A percentile compares a stretch with the other conserved stretches of the same genome.
Conservation (phyloP, 805 yeast species). For the Cephaloascus fragrans region DNA sequence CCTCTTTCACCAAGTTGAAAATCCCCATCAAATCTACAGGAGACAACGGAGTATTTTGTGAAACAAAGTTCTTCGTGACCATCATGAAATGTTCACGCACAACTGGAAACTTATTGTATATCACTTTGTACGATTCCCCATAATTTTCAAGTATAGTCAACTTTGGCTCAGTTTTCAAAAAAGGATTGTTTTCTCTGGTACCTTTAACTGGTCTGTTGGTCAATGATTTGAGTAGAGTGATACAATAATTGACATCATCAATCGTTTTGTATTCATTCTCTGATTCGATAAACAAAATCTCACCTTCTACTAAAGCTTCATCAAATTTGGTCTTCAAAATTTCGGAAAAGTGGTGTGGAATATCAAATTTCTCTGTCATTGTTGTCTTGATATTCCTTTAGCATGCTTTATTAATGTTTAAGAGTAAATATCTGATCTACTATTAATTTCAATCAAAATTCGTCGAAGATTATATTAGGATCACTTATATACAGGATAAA, state of each 20-base stretch:
- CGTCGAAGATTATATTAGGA: too few relatives aligned
- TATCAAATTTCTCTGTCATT: conserved; percentile 3
- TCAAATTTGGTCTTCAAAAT: conserved; percentile 30
- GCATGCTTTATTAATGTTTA: too few relatives aligned
- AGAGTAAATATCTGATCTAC: too few relatives aligned
- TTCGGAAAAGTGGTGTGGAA: conserved; percentile 29
- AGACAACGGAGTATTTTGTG: conserved; percentile 63
- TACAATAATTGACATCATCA: conserved; percentile 13
- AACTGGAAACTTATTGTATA: conserved; percentile 84
- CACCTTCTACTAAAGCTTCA: conserved; percentile 34
- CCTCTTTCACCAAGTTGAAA: conserved; percentile 39
- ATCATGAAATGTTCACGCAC: conserved; percentile 70
- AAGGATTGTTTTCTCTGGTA: conserved; percentile 49
- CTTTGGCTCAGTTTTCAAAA: conserved; percentile 69
- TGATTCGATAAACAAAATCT: conserved; percentile 43
- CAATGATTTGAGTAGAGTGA: conserved; percentile 9
- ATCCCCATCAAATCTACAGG: conserved; percentile 61
- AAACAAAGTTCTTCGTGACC: conserved; percentile 63
- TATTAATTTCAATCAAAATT: too few relatives aligned
- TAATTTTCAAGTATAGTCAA: conserved; percentile 49
- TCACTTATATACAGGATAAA: too few relatives aligned
- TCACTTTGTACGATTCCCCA: conserved; percentile 46
- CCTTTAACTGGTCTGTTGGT: conserved; percentile 23
- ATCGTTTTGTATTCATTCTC: conserved; percentile 19
- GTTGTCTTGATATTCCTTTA: neutral